Evolutionary conservation across 257 asterid genomes (phyloP).

Genomic region (Solanum chaucha): DNA sequence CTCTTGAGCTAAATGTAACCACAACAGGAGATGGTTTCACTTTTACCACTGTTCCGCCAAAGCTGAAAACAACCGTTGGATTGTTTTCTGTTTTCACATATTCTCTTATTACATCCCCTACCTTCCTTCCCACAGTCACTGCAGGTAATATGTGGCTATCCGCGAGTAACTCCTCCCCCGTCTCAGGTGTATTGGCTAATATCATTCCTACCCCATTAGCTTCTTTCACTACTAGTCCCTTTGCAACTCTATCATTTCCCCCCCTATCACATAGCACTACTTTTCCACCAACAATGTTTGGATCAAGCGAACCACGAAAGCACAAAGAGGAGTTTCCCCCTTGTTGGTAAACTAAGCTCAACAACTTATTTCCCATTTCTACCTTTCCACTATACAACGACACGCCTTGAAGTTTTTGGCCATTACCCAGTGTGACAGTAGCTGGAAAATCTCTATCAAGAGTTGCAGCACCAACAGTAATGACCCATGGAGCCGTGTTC

Average conservation of each 20-base stretch:
- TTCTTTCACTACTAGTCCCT: slow-evolving; percentile 1
- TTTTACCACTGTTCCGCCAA: not conserved
- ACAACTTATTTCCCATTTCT: not conserved
- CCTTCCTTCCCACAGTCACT: not conserved
- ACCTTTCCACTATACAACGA: slow-evolving; percentile 26
- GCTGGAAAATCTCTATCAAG: slow-evolving; percentile 40
- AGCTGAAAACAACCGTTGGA: not conserved
- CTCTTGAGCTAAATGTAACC: not conserved
- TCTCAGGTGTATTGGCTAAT: slow-evolving; percentile 3
- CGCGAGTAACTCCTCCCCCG: not conserved
- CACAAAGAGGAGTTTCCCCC: not conserved
- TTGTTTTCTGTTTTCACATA: not conserved
- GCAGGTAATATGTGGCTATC: slow-evolving; percentile 10
- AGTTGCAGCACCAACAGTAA: slow-evolving; percentile 42
- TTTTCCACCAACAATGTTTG: not conserved
- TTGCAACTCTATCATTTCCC: not conserved
- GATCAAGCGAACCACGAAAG: not conserved
- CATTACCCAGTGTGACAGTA: slow-evolving; percentile 16
- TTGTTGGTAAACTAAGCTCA: slow-evolving; percentile 11
- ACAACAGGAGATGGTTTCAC: slow-evolving; percentile 3
- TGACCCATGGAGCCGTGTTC: slow-evolving; percentile 39
- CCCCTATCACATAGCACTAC: slow-evolving; percentile 8
- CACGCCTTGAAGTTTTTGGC: slow-evolving; percentile 16
- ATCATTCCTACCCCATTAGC: slow-evolving; percentile 5
- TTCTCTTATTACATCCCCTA: not conserved